Percentiles rank a stretch among this genome's conserved stretches.
phyloP scores from a whole-genome alignment of 345 rosid species.

The Corymbia maculata region DNA sequence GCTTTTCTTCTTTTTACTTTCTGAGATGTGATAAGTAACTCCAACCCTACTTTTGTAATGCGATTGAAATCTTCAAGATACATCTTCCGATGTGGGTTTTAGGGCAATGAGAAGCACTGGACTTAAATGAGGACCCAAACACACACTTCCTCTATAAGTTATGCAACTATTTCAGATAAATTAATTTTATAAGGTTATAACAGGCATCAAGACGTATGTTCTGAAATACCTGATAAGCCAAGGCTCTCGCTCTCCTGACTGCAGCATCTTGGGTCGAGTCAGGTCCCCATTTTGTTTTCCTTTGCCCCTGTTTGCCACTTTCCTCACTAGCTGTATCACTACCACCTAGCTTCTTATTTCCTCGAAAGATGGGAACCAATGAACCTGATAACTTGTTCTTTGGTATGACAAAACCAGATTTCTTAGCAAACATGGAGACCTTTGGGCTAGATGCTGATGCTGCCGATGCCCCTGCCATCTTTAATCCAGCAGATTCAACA shows the following conservation, averaged over 20 bases:
- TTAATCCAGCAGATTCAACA: conserved; percentile 4
- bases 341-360: conserved; percentile 35
- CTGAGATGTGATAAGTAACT: background rate
- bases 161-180: background rate
- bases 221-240: conserved; percentile 80
- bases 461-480: conserved; percentile 35
- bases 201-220: background rate
- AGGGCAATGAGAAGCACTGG: background rate
- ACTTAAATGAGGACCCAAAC: background rate
- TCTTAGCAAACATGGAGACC: conserved; percentile 67
- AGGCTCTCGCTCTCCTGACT: conserved; percentile 47
- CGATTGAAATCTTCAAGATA: background rate
- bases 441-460: conserved; percentile 30
- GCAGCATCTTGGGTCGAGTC: conserved; percentile 59
- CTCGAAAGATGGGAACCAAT: conserved; percentile 55
- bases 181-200: background rate
- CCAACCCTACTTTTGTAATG: background rate
- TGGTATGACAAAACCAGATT: conserved; percentile 86
- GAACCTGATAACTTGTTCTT: conserved; percentile 89
- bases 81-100: background rate
- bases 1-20: conserved; percentile 11
- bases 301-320: conserved; percentile 25
- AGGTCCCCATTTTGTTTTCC: conserved; percentile 87
- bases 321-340: conserved; percentile 26
- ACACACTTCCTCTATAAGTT: background rate